A percentile compares a stretch with the other conserved stretches of the same genome.
Evolutionary conservation across 2,329 filamentous ascomycete genomes (phyloP).

Genomic region (Aspergillus sp.): DNA sequence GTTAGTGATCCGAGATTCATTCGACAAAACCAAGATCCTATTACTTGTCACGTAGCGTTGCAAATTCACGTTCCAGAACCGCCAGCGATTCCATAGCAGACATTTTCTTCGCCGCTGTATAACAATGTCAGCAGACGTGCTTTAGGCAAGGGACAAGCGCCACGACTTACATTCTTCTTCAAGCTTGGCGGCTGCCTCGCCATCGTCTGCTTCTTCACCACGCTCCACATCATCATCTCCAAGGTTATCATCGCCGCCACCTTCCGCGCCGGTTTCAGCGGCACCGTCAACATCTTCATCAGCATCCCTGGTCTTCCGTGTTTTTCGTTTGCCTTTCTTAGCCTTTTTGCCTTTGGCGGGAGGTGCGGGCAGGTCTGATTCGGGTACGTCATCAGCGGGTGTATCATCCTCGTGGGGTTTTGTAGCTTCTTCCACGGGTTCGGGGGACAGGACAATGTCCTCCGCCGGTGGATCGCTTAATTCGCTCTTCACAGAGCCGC

Average conservation of each 20-base stretch:
- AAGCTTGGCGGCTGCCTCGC: slow-evolving; percentile 46
- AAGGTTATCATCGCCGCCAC: slow-evolving; percentile 48
- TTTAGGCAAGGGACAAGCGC: neutral
- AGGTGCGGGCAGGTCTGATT: slow-evolving; percentile 29
- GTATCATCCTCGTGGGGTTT: slow-evolving; percentile 32
- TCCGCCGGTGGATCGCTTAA: slow-evolving; percentile 36
- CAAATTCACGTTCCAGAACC: slow-evolving; percentile 84
- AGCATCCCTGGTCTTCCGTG: slow-evolving; percentile 40
- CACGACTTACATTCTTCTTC: slow-evolving; percentile 52
- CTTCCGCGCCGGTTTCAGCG: slow-evolving; percentile 42
- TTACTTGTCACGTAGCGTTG: slow-evolving; percentile 69
- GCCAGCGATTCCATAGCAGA: slow-evolving; percentile 76
- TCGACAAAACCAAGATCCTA: neutral
- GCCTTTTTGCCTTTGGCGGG: slow-evolving; percentile 39
- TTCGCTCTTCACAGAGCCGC: slow-evolving; percentile 39
- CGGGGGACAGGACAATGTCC: slow-evolving; percentile 33
- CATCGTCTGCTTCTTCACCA: slow-evolving; percentile 46
- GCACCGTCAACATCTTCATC: slow-evolving; percentile 40
- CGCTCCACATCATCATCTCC: slow-evolving; percentile 52
- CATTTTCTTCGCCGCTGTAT: slow-evolving; percentile 71
- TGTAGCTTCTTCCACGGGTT: slow-evolving; percentile 34
- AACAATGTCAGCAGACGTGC: slow-evolving; percentile 4
- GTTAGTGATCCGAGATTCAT: neutral
- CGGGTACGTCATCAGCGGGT: slow-evolving; percentile 32
- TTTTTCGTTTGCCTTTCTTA: slow-evolving; percentile 49